These are phyloP conservation scores for Posidonia oceanica DNA, from an alignment of 116 monocot species.

Conservation along the genomic window DNA sequence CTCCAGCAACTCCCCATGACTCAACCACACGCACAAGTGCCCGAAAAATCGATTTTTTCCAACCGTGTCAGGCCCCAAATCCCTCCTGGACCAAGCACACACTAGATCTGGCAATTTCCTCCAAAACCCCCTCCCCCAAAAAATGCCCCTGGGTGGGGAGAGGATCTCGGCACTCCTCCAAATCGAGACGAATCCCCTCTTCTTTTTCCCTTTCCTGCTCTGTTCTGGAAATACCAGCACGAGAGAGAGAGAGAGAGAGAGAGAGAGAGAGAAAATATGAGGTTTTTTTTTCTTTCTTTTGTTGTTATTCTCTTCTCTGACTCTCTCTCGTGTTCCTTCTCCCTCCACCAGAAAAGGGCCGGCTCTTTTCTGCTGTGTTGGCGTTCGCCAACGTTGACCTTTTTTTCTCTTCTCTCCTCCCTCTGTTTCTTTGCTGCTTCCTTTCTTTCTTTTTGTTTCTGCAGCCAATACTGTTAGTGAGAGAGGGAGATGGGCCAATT, in stretches of 20 bases:
- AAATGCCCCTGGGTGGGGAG: no score
- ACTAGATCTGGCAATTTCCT: no score
- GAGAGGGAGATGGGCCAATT: no score
- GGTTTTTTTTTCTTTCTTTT: not conserved
- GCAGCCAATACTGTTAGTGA: not conserved
- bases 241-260: no score
- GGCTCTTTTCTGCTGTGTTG: not conserved
- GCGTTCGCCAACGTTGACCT: not conserved
- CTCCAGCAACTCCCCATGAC: constrained; percentile 36
- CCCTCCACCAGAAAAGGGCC: not conserved
- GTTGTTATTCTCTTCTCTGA: not conserved
- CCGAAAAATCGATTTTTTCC: not conserved
- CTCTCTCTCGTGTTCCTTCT: not conserved
- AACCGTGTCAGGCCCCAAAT: not conserved
- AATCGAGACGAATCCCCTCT: no score
- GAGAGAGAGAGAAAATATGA: no score
- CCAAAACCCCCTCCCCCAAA: no score
- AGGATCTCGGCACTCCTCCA: no score
- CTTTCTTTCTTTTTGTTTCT: not conserved
- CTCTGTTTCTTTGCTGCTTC: not conserved
- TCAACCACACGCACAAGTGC: not conserved
- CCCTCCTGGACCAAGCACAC: no score
- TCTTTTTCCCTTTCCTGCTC: not conserved
- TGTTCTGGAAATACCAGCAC: not conserved
- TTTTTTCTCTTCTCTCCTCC: no score